Evolutionary conservation across 495 filamentous ascomycete species (phyloP), one percentile per base, ranked within the genome.

Genomic region (Penicillium diatomitis): DNA sequence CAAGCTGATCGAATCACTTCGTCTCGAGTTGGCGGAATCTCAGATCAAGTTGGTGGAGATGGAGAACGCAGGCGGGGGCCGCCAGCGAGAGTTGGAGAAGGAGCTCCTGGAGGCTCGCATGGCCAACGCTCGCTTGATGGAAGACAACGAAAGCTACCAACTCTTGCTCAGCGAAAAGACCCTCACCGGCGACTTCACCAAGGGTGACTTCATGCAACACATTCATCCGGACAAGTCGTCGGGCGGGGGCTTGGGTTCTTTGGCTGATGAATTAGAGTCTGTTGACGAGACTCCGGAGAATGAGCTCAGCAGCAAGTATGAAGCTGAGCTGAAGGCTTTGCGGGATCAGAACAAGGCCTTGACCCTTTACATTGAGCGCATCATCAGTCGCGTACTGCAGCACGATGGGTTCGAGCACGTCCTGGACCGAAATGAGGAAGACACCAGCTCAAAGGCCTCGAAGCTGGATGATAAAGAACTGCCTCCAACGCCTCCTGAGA

Each of bases 101-200:
- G 78, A 83, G 48, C 78, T 97, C 37, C 77, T 95, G 56, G 92
- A 96, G 52, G 84, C 87, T 30, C 86, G 88, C 28, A 89, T 96
- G 82, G 84, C 88, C 41, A 97, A 97, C 57, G 91, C 92, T 33
- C 81, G 90, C 34, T 67, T 98, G 46, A 92, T 96, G 88, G 92
- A 98, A 68, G 92, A 98, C 65, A 96, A 96, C 57, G 92, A 98
- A 63, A 95, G 88, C 63, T 98, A 92, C 62, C 92, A 98, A 61
- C 77, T 98, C 12, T 81, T 98, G 3, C 82, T 97, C 3, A 86
- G 86, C 53, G 89, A 96, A 58, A 87, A 88, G 70, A 96, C 92
- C 0, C 75, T 98, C 36, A 94, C 95, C 53, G 92, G 92, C 29
- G 91, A 96, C 56, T 94, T 96, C 58, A 78, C 81, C 52, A 87